Evolutionary conservation across 768 basidiomycete genomes (phyloP).

Genomic region (Sistotremastrum suecicum): DNA sequence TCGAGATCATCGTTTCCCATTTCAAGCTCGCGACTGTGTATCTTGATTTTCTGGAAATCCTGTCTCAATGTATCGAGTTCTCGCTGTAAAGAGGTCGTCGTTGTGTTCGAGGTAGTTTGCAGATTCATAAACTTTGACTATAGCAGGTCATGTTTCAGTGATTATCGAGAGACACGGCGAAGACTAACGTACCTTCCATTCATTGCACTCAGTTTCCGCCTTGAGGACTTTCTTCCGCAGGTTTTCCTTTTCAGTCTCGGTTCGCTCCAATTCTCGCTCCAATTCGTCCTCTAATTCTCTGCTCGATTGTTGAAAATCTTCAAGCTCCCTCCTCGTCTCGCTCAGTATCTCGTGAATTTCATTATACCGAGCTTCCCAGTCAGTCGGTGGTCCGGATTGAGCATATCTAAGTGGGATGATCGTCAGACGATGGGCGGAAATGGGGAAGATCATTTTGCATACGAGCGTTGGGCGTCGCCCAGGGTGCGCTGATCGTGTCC

Average conservation of each 20-base stretch:
- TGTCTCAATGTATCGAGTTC: slow-evolving; percentile 76
- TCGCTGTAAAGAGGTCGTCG: slow-evolving; percentile 80
- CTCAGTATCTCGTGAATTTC: slow-evolving; percentile 63
- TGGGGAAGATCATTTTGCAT: slow-evolving; percentile 4
- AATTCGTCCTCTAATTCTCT: slow-evolving; percentile 90
- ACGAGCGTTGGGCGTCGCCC: slow-evolving; percentile 57
- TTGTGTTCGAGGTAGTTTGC: slow-evolving; percentile 83
- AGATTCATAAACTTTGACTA: slow-evolving; percentile 77
- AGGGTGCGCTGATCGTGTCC: slow-evolving; percentile 41
- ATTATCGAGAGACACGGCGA: background rate
- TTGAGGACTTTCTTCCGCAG: slow-evolving; percentile 56
- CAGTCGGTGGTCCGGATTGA: slow-evolving; percentile 26
- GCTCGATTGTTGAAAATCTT: slow-evolving; percentile 76
- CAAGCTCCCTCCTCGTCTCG: slow-evolving; percentile 74
- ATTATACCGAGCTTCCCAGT: slow-evolving; percentile 71
- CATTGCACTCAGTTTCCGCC: slow-evolving; percentile 66
- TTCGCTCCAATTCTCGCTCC: slow-evolving; percentile 78
- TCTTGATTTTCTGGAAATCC: slow-evolving; percentile 54
- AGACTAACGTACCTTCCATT: slow-evolving; percentile 69
- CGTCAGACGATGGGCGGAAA: background rate
- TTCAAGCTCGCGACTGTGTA: slow-evolving; percentile 77
- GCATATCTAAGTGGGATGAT: slow-evolving; percentile 31
- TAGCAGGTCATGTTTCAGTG: slow-evolving; percentile 1
- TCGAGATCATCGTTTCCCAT: slow-evolving; percentile 98
- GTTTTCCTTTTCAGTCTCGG: slow-evolving; percentile 75